Percentiles rank a stretch among this genome's conserved stretches.
phyloP scores from a whole-genome alignment of 306 rosid genomes.

The Pyrus communis region DNA sequence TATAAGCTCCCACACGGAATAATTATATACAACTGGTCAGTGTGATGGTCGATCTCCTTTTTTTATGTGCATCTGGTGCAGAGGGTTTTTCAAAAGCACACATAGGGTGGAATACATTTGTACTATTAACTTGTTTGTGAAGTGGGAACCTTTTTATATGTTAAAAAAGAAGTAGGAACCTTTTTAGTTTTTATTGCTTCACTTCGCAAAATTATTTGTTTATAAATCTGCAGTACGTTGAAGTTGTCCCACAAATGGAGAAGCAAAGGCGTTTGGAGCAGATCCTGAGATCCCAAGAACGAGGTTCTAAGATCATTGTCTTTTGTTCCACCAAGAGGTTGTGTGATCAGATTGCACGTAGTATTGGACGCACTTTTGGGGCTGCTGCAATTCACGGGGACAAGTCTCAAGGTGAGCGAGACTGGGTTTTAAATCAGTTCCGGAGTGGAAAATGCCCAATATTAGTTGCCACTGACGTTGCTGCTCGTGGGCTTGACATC shows the following conservation, averaged over 20 bases:
- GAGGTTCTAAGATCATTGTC: constrained; percentile 80
- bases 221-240: constrained; percentile 62
- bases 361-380: constrained; percentile 82
- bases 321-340: constrained; percentile 95
- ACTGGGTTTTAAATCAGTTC: constrained; percentile 88
- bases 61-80: background rate
- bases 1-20: background rate
- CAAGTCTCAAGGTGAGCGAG: constrained; percentile 95
- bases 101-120: background rate
- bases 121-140: background rate
- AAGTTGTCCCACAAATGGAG: constrained; percentile 96
- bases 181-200: background rate
- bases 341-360: constrained; percentile 91
- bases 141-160: background rate
- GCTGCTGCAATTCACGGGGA: constrained; percentile 99
- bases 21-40: background rate
- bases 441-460: constrained; percentile 87
- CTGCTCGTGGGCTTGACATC: constrained; percentile 99
- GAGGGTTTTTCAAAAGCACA: background rate
- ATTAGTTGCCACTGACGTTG: constrained; percentile 96
- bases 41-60: background rate
- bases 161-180: background rate
- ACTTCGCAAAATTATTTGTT: background rate
- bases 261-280: constrained; percentile 96
- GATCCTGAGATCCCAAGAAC: constrained; percentile 88